Conservation (phyloP, 1,284 basidiomycete species). For the Ceratobasidium papillatum region DNA sequence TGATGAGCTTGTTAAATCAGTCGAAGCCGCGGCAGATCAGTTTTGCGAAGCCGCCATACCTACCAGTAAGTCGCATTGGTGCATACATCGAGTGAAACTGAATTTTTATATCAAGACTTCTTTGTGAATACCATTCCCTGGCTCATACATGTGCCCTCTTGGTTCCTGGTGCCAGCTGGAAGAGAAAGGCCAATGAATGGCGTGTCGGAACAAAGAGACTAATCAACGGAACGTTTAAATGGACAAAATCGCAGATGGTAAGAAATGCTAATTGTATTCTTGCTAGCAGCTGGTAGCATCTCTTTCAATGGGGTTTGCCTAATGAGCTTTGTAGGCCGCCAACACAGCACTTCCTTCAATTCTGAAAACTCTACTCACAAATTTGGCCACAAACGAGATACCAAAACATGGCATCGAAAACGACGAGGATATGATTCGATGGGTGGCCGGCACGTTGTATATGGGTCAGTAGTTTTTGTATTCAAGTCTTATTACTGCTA, state of each 20-base stretch:
- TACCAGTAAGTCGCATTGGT: background rate
- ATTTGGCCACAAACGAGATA: background rate
- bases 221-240: background rate
- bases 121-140: slow-evolving; percentile 7
- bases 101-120: background rate
- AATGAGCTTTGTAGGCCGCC: background rate
- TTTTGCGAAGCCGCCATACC: background rate
- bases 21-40: no score
- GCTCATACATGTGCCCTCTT: slow-evolving; percentile 25
- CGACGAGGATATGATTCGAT: slow-evolving; percentile 23
- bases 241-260: slow-evolving; percentile 19
- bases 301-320: no score
- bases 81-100: background rate
- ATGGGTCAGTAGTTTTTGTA: background rate
- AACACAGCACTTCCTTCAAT: background rate
- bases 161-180: slow-evolving; percentile 41
- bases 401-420: background rate
- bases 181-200: slow-evolving; percentile 15
- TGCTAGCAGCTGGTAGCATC: background rate
- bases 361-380: slow-evolving; percentile 7
- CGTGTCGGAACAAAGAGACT: background rate
- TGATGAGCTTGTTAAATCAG: background rate
- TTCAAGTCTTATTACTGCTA: background rate
- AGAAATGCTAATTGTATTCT: background rate
- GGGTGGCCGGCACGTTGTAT: slow-evolving; percentile 30